A percentile compares a stretch with the other conserved stretches of the same genome.
phyloP scores from a whole-genome alignment of 1,284 basidiomycete genomes.

The Xerocomus cyaneibrunnescens region DNA sequence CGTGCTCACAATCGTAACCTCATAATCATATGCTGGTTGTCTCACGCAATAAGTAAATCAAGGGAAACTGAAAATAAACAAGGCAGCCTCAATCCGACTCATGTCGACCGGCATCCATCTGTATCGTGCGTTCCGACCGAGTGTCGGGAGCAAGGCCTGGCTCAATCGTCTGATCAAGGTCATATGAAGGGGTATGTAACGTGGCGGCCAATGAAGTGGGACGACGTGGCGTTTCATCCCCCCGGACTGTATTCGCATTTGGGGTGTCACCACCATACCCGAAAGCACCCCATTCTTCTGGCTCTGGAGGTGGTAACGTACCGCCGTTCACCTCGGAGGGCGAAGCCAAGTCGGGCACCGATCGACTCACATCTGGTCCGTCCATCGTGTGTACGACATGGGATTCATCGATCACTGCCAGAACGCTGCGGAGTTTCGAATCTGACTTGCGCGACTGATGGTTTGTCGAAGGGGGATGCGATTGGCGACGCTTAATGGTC shows the following conservation, averaged over 20 bases:
- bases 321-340: constrained; percentile 29
- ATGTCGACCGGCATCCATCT: constrained; percentile 18
- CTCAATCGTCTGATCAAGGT: constrained; percentile 28
- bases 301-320: constrained; percentile 14
- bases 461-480: constrained; percentile 44
- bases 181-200: constrained; percentile 28
- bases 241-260: constrained; percentile 37
- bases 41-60: constrained; percentile 5
- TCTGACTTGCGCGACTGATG: constrained; percentile 55
- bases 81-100: constrained; percentile 12
- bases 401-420: constrained; percentile 63
- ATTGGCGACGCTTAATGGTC: constrained; percentile 47
- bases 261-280: constrained; percentile 44
- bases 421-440: constrained; percentile 64
- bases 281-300: constrained; percentile 41
- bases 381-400: constrained; percentile 21
- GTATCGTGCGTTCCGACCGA: constrained; percentile 35
- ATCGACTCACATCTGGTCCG: constrained; percentile 9
- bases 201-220: constrained; percentile 36
- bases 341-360: constrained; percentile 16
- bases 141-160: constrained; percentile 30
- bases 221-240: constrained; percentile 50
- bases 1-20: neutral
- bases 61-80: constrained; percentile 12
- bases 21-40: constrained; percentile 3